Evolutionary conservation across 345 rosid genomes (phyloP).

Genomic region (Populus tremula): DNA sequence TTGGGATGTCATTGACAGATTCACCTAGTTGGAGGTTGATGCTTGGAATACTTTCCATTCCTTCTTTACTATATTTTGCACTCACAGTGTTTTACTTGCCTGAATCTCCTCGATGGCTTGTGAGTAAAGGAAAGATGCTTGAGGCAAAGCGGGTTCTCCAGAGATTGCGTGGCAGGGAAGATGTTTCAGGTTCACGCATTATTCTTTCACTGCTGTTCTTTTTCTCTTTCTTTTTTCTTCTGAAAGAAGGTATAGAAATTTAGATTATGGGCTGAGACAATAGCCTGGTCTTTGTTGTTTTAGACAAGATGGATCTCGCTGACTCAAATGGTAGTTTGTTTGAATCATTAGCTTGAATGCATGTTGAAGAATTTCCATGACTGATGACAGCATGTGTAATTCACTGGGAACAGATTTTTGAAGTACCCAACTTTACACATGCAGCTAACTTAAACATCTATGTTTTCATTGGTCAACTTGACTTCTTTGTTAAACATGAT

Average conservation of each 20-base stretch:
- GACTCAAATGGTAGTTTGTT: not conserved
- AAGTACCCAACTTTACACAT: not conserved
- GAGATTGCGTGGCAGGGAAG: constrained; percentile 83
- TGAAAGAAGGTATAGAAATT: not conserved
- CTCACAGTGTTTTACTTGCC: constrained; percentile 82
- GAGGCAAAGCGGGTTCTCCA: constrained; percentile 87
- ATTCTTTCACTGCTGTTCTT: not conserved
- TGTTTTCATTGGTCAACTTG: not conserved
- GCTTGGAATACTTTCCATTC: constrained; percentile 92
- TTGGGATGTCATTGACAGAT: constrained; percentile 65
- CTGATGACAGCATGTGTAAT: not conserved
- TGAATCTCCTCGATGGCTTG: constrained; percentile 98
- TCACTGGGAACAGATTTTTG: not conserved
- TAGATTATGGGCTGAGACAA: not conserved
- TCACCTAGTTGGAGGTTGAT: constrained; percentile 89
- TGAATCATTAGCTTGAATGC: not conserved
- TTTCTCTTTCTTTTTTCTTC: not conserved
- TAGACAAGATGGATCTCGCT: not conserved
- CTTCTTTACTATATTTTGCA: constrained; percentile 63
- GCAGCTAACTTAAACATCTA: not conserved
- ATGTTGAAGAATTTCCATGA: not conserved
- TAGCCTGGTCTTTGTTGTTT: not conserved
- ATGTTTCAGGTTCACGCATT: constrained; percentile 69
- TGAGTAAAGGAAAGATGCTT: constrained; percentile 89
- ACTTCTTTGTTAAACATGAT: not conserved